These are phyloP conservation scores for Xylaria sp. DNA, from an alignment of 2,329 filamentous ascomycete genomes.

Conservation along the genomic window DNA sequence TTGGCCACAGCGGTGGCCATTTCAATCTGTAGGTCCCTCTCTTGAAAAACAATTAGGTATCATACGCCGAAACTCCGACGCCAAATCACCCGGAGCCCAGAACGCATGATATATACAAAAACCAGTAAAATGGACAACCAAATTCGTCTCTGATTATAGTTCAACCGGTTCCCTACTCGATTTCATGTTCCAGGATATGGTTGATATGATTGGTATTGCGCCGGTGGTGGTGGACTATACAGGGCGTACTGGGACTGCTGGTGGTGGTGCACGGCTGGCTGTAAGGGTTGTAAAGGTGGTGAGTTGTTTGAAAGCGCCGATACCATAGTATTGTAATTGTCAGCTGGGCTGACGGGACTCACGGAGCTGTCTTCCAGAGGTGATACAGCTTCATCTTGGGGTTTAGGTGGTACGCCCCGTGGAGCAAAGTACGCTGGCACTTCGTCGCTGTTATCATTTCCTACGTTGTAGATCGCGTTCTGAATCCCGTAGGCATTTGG, in stretches of 20 bases:
- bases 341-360: conserved; percentile 37
- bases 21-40: conserved; percentile 19
- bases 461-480: conserved; percentile 23
- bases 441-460: conserved; percentile 22
- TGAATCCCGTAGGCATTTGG: conserved; percentile 32
- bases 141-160: neutral
- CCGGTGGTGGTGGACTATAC: conserved; percentile 44
- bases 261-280: conserved; percentile 31
- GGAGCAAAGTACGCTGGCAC: conserved; percentile 33
- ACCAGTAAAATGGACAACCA: conserved; percentile 1
- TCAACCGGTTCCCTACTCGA: neutral
- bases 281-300: conserved; percentile 38
- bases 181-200: conserved; percentile 43
- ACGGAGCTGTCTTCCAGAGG: conserved; percentile 39
- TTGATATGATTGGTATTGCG: conserved; percentile 45
- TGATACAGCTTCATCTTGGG: conserved; percentile 35
- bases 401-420: conserved; percentile 24
- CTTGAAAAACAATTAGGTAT: conserved; percentile 41
- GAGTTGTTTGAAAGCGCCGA: conserved; percentile 39
- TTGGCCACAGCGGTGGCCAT: neutral
- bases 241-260: conserved; percentile 43
- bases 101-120: conserved; percentile 22
- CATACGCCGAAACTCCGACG: conserved; percentile 37
- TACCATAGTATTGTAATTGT: conserved; percentile 41
- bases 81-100: conserved; percentile 24